These are phyloP conservation scores for Xenosphaeropsis pyriputrescens DNA, from an alignment of 2,329 filamentous ascomycete genomes.

Conservation along the genomic window DNA sequence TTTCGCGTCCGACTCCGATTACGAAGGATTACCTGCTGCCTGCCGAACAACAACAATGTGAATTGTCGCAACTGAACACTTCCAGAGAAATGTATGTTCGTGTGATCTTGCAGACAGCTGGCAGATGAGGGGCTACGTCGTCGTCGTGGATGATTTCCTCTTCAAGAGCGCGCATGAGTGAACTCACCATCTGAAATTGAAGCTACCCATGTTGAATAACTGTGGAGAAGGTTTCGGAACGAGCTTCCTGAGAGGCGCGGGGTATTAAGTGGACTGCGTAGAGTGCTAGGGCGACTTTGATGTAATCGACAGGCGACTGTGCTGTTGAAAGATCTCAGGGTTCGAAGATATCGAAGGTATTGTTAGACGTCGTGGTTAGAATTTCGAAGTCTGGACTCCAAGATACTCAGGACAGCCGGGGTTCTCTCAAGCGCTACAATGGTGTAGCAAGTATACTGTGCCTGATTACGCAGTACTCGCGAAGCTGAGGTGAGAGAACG, in stretches of 20 bases:
- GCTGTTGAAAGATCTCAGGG: background rate
- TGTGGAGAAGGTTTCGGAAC: too few species aligned
- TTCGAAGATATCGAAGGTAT: background rate
- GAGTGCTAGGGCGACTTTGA: background rate
- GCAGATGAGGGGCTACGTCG: too few species aligned
- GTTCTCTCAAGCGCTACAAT: background rate
- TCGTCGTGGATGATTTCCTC: too few species aligned
- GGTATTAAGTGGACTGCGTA: background rate
- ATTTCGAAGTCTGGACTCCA: background rate
- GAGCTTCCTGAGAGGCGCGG: background rate
- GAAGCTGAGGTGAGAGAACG: background rate
- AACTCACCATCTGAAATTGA: constrained; percentile 57
- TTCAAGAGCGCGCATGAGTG: constrained; percentile 1
- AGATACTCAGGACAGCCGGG: too few species aligned
- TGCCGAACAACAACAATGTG: too few species aligned
- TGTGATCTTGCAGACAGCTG: too few species aligned
- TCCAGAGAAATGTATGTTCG: too few species aligned
- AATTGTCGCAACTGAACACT: too few species aligned
- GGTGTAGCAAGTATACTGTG: too few species aligned
- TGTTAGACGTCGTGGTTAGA: background rate
- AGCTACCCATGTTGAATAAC: constrained; percentile 41
- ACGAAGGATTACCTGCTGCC: too few species aligned
- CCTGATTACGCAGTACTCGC: background rate
- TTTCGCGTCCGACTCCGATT: too few species aligned
- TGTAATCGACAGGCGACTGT: background rate